Percentiles rank a stretch among this genome's conserved stretches.
These are phyloP conservation scores for Diplocarpon rosae DNA, from an alignment of 2,329 filamentous ascomycete species.

Conservation along the genomic window DNA sequence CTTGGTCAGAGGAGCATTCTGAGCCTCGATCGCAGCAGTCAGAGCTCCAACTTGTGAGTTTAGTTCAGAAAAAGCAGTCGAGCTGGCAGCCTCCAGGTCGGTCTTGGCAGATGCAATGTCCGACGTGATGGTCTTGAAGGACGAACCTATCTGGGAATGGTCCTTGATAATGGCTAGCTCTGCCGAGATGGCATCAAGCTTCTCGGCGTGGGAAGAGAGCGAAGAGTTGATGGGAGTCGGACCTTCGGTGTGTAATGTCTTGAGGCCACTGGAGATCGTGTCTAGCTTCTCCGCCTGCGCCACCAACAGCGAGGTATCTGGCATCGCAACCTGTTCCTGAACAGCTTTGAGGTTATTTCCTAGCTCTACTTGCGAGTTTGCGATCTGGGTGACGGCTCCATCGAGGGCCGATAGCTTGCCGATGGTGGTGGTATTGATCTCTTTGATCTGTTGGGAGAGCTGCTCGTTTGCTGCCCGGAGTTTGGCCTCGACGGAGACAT, in stretches of 20 bases:
- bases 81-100: slow-evolving; percentile 13
- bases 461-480: slow-evolving; percentile 17
- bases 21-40: slow-evolving; percentile 17
- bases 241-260: slow-evolving; percentile 12
- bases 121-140: slow-evolving; percentile 12
- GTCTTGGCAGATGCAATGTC: slow-evolving; percentile 17
- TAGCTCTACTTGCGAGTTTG: slow-evolving; percentile 18
- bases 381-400: slow-evolving; percentile 20
- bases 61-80: slow-evolving; percentile 12
- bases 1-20: slow-evolving; percentile 17
- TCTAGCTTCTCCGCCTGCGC: slow-evolving; percentile 21
- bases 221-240: slow-evolving; percentile 9
- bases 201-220: slow-evolving; percentile 12
- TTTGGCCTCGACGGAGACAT: slow-evolving; percentile 21
- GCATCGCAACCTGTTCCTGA: slow-evolving; percentile 19
- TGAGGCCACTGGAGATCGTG: slow-evolving; percentile 15
- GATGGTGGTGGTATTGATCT: slow-evolving; percentile 13
- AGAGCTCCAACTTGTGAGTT: slow-evolving; percentile 12
- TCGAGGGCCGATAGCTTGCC: slow-evolving; percentile 22
- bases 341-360: slow-evolving; percentile 18
- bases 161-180: slow-evolving; percentile 20
- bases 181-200: slow-evolving; percentile 15
- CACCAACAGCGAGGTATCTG: slow-evolving; percentile 18
- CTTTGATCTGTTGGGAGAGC: slow-evolving; percentile 18
- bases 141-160: slow-evolving; percentile 7